These are phyloP conservation scores for Phlyctochytrium arcticum DNA, from an alignment of 192 early-diverging fungal species.

Conservation along the genomic window DNA sequence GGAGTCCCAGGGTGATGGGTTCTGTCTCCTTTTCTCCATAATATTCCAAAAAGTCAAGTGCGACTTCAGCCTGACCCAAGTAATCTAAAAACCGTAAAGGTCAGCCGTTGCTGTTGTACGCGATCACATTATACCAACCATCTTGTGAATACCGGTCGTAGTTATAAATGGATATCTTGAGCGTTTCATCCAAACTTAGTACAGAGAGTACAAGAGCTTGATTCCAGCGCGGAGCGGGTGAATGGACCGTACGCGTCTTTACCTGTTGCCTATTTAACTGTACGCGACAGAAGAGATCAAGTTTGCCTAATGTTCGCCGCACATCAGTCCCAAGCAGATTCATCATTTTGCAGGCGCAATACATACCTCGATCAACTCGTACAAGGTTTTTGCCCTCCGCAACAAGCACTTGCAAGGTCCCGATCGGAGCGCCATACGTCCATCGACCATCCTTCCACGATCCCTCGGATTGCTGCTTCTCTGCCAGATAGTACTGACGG, in stretches of 20 bases:
- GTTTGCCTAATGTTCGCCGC: too few species aligned
- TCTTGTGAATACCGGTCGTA: constrained; percentile 44
- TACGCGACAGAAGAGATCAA: constrained; percentile 25
- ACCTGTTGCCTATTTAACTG: constrained; percentile 26
- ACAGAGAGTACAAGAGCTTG: constrained; percentile 38
- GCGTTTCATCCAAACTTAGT: constrained; percentile 25
- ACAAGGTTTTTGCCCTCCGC: constrained; percentile 16
- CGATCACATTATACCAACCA: constrained; percentile 24
- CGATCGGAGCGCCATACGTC: constrained; percentile 19
- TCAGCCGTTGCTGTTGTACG: background rate
- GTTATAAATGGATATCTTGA: constrained; percentile 33
- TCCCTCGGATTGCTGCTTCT: constrained; percentile 10
- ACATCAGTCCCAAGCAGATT: too few species aligned
- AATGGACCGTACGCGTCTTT: constrained; percentile 23
- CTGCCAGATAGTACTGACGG: constrained; percentile 16
- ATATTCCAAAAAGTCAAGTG: constrained; percentile 44
- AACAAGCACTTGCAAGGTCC: constrained; percentile 28
- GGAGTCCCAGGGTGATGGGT: constrained; percentile 23
- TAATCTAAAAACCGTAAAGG: constrained; percentile 24
- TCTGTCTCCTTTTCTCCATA: constrained; percentile 42
- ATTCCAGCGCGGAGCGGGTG: constrained; percentile 23
- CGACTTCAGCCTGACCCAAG: constrained; percentile 32
- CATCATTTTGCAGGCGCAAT: background rate
- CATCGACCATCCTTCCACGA: constrained; percentile 9
- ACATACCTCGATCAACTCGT: constrained; percentile 5